Conservation (phyloP, 768 basidiomycete species). For the Lyophyllum shimeji region DNA sequence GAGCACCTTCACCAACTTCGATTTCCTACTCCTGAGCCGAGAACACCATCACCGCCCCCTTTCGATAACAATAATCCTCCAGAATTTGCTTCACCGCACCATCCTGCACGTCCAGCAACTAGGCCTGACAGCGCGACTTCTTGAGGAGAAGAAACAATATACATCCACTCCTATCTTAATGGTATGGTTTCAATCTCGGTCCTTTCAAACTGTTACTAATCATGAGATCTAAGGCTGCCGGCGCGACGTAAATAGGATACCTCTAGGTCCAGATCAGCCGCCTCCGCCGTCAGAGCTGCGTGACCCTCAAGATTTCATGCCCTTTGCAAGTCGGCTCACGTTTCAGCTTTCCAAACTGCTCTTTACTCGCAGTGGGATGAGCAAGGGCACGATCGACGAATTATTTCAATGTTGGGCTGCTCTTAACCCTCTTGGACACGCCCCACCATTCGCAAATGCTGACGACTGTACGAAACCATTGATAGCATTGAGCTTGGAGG, state of each 20-base stretch:
- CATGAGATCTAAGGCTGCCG: not conserved
- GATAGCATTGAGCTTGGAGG: conserved; percentile 34
- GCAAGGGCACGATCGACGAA: not conserved
- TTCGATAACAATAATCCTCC: not conserved
- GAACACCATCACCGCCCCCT: not conserved
- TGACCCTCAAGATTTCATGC: not conserved
- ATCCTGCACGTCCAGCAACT: not conserved
- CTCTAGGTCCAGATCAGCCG: not conserved
- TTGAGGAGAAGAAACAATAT: not conserved
- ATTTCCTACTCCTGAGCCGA: not conserved
- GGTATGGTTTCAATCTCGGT: not conserved
- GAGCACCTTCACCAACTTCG: not conserved
- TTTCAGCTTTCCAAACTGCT: conserved; percentile 6
- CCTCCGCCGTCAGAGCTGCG: not conserved
- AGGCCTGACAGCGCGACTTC: not conserved
- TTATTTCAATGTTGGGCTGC: conserved; percentile 9
- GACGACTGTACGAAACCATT: conserved; percentile 20
- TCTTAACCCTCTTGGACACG: conserved; percentile 14
- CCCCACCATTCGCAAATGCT: conserved; percentile 30
- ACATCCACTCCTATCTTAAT: conserved; percentile 1
- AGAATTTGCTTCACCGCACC: not conserved
- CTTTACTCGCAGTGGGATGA: not conserved
- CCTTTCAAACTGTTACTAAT: not conserved
- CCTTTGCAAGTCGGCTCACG: not conserved
- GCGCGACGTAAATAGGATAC: conserved; percentile 2